Evolutionary conservation across 2,329 filamentous ascomycete species (phyloP), one percentile per base, ranked within the genome.

Genomic region (Penicillium sp.): DNA sequence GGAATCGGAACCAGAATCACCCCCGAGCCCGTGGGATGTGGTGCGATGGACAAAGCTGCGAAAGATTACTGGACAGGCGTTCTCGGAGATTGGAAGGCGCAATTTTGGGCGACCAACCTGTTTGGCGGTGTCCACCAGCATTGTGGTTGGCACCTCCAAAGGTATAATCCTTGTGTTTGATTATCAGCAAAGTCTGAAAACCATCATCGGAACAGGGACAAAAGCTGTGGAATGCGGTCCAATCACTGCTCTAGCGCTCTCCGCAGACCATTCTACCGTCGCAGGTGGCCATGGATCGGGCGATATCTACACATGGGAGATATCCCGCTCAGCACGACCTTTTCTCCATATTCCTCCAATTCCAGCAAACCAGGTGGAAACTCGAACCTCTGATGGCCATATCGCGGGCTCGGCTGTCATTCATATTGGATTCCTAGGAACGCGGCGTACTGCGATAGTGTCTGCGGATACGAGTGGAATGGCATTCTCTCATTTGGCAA

Each of bases 401-500:
- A 78, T 95, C 21, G 82, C 87, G 6, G 89, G 89, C 58, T 86
- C 87, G 31, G 84, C 90, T 3, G 86, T 99, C 45, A 86, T 95
- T 7, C 93, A 99, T 74, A 77, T 99, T n/a, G 95, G 93, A 0
- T 99, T 99, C 71, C 81, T 99, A 6, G 95, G 93, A 8, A 97
- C 91, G 3, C 84, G 96, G 57, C 93, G 95, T 68, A 99, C 95
- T 14, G 95, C 96, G 3, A 81, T 99, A 5, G 93, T 98, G 11
- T 99, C 95, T 4, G 95, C 95, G 2, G 93, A 99, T 74, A 90
- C 96, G 68, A 86, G 86, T 49, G 95, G 96, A 21, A 99, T 99
- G 96, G 93, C 95, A 0, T 99, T 99, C 73, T 97, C 95, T 3
- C 96, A 99, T 75, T 83, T 99, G 10, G 96, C 95, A 10, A 96